Base-by-base conservation (phyloP, 208 protist genomes). In the Leishmania gerbilli region DNA sequence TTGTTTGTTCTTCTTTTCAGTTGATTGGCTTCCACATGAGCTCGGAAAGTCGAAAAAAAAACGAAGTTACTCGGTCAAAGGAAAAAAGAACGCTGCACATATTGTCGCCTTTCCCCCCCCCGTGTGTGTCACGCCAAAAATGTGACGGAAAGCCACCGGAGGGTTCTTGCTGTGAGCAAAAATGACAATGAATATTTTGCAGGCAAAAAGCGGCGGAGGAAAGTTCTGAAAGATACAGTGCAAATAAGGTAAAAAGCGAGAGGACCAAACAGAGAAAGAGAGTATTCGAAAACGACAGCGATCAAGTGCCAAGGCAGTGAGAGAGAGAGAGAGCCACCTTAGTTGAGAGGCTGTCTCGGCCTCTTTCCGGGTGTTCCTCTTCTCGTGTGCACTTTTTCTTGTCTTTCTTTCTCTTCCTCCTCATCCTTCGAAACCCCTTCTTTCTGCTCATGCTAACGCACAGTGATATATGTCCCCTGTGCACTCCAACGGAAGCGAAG, bases 381-480 rank as follows among this genome's bases (percentile, higher is more conserved):
- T 21, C 27, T 68, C 31, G 40, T 42, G 51, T 76, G 24, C 51
- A n/a, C 19, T 49, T 45, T 77, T 37, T 64, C 21, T 82, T 76
- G 37, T 24, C 11, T 79, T 65, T 74, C 68, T 79, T 72, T 79
- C 81, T 71, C 62, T 82, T 83, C 74, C 24, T 34, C 64, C 60
- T 67, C 45, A 24, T 40, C 19, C 3, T 74, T 83, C 62, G 80
- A 75, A 47, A 79, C 72, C 47, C 31, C 19, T n/a, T 67, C 51
- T 62, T 31, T 51, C 37, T 67, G 19, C 11, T 24, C 17, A 34
- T 31, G 34, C 7, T 45, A 19, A 8, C 51, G 7, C 49, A 21
- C 49, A n/a, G 47, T n/a, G 71, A 60, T 45, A 31, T 24, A 15
- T 76, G 27, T 76, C 17, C 67, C 40, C 7, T 37, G 56, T 21